phyloP scores from a whole-genome alignment of 441 rosid genomes.

The Biscutella auriculata region DNA sequence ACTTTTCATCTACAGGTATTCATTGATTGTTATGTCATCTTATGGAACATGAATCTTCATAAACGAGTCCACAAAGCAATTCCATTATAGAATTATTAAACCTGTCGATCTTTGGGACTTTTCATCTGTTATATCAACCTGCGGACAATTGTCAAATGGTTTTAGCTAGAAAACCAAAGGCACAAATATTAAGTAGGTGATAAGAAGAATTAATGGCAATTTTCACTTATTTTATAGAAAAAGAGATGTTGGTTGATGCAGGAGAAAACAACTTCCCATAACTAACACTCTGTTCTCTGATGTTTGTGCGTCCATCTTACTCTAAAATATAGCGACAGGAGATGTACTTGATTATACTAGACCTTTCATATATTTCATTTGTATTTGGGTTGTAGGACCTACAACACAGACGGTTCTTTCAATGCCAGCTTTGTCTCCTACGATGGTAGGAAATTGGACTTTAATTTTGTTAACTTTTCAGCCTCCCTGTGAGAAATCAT shows the following conservation, averaged over 20 bases:
- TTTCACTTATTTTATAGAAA: neutral
- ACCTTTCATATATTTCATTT: constrained; percentile 4
- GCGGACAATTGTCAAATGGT: neutral
- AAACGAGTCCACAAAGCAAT: neutral
- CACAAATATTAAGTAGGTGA: neutral
- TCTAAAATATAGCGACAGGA: neutral
- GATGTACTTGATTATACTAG: neutral
- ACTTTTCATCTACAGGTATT: constrained; percentile 68
- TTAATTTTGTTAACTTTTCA: neutral
- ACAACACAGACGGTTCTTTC: constrained; percentile 53
- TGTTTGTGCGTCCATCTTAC: constrained; percentile 1
- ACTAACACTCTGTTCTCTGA: neutral
- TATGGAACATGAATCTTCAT: neutral
- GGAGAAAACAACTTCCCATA: neutral
- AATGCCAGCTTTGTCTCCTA: constrained; percentile 96
- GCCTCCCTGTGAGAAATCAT: constrained; percentile 18
- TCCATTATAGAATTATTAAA: neutral
- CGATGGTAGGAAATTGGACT: constrained; percentile 52
- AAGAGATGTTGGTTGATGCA: neutral
- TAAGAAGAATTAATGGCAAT: neutral
- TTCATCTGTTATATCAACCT: neutral
- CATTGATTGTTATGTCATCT: constrained; percentile 9
- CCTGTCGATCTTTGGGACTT: neutral
- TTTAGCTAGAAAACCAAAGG: neutral
- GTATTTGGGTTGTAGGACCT: constrained; percentile 42